Conservation (phyloP, 169 alveolate species). For the Plasmodium coatneyi region DNA sequence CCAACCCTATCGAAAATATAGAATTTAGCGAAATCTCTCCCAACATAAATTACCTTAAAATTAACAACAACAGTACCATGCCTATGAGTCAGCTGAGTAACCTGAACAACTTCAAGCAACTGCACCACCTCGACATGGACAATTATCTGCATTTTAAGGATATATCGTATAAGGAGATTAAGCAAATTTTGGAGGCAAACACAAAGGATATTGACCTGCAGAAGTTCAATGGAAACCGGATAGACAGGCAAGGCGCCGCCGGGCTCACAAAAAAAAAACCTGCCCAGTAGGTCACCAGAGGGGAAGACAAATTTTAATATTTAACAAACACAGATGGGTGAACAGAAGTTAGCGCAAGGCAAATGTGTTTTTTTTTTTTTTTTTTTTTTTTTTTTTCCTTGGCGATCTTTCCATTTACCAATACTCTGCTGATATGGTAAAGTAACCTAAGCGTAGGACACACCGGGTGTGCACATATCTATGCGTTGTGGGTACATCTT, state of each 20-base stretch:
- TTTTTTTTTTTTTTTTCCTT: neutral
- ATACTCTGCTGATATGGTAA: neutral
- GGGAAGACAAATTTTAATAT: neutral
- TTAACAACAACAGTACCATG: conserved; percentile 35
- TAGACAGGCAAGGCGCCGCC: neutral
- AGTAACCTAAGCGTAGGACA: neutral
- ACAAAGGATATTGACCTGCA: conserved; percentile 28
- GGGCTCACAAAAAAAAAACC: neutral
- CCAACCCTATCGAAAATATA: conserved; percentile 51
- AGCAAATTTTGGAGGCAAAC: conserved; percentile 14
- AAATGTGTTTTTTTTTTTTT: neutral
- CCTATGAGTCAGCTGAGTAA: conserved; percentile 14
- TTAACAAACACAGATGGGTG: neutral
- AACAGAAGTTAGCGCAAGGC: neutral
- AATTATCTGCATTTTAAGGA: conserved; percentile 53
- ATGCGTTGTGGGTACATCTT: neutral
- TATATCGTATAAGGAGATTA: conserved; percentile 36
- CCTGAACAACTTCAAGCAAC: conserved; percentile 16
- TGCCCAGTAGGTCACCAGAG: neutral
- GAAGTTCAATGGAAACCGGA: conserved; percentile 32
- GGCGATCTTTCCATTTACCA: neutral
- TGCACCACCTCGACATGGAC: conserved; percentile 23
- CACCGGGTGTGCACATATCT: neutral
- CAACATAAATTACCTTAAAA: conserved; percentile 18
- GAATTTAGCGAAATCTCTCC: conserved; percentile 23